Evolutionary conservation across 2,329 filamentous ascomycete species (phyloP), one percentile per base, ranked within the genome.

Genomic region (Phialophora tarda): DNA sequence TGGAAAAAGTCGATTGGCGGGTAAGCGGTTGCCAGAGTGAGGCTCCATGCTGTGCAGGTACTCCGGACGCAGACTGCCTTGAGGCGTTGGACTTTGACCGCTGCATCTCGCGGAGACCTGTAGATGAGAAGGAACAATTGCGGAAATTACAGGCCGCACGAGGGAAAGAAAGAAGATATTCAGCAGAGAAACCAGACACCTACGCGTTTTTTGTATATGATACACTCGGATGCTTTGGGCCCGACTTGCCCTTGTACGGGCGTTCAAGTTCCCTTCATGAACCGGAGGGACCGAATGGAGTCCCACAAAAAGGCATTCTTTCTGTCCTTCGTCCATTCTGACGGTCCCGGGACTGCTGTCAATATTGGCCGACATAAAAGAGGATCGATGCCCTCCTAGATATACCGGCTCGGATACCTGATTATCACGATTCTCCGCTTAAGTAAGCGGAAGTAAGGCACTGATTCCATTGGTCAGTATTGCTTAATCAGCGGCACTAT

Each of bases 401-500:
- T 4, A 23, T 23, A n/a, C 21, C 23, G 23, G 44, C 23, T 48
- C 44, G 17, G 44, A 11, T 48, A 23, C 44, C 44, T 48, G 17
- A 12, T 21, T 23, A 8, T 17, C 51, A 7, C 7, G 23, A 30
- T 30, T 8, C 51, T 55, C 51, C 51, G 23, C 51, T 55, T 55
- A 30, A 55, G 51, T 26, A 24, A 24, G 51, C 51, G 51, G 23
- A 24, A 26, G 28, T 55, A 55, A 24, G 21, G 30, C n/a, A 48
- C 17, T n/a, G 55, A 32, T 38, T 32, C 21, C n/a, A 48, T 48
- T 48, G 44, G 44, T 23, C 11, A 8, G 21, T n/a, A 1, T 8
- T n/a, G 44, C 55, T 58, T 58, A 58, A 38, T 58, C 55, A 58
- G 57, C 57, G 57, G 32, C 34, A 26, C n/a, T n/a, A 1, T 8